These are phyloP conservation scores for Gynostemma pentaphyllum DNA, from an alignment of 306 rosid genomes.

Conservation along the genomic window DNA sequence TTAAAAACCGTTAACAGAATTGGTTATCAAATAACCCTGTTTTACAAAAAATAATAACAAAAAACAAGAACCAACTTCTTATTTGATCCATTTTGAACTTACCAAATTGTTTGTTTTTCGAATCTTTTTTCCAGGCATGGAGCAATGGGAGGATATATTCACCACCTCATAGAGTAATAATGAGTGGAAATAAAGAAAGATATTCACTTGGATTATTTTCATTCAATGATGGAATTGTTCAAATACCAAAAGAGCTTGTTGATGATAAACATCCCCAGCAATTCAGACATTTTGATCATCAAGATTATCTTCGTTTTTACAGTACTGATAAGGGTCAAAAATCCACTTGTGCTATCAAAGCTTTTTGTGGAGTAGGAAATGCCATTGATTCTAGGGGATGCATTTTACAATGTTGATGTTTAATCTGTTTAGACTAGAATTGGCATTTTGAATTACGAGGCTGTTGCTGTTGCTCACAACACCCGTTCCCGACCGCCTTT, in stretches of 20 bases:
- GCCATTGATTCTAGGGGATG: not conserved
- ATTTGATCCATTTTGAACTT: no score
- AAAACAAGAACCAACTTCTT: no score
- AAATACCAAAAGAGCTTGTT: conserved; percentile 12
- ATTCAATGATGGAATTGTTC: conserved; percentile 5
- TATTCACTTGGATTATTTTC: conserved; percentile 10
- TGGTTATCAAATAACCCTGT: no score
- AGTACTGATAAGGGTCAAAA: not conserved
- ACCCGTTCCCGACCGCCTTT: no score
- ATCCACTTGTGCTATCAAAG: conserved; percentile 2
- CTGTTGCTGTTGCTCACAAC: no score
- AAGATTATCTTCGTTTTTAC: conserved; percentile 5
- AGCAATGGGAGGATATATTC: conserved; percentile 18
- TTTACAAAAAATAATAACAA: no score
- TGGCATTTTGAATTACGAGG: no score
- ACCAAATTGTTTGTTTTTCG: no score
- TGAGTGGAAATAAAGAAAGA: conserved; percentile 12
- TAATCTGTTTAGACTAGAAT: no score
- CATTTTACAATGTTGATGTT: not conserved
- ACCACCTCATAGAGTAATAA: conserved; percentile 9
- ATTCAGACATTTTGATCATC: conserved; percentile 10
- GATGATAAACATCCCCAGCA: conserved; percentile 14
- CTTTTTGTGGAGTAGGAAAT: conserved; percentile 28
- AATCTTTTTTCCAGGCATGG: no score
- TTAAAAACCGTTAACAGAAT: no score